Evolutionary conservation across 169 alveolate genomes (phyloP), one percentile per base, ranked within the genome.

Genomic region (Plasmodium fragile): DNA sequence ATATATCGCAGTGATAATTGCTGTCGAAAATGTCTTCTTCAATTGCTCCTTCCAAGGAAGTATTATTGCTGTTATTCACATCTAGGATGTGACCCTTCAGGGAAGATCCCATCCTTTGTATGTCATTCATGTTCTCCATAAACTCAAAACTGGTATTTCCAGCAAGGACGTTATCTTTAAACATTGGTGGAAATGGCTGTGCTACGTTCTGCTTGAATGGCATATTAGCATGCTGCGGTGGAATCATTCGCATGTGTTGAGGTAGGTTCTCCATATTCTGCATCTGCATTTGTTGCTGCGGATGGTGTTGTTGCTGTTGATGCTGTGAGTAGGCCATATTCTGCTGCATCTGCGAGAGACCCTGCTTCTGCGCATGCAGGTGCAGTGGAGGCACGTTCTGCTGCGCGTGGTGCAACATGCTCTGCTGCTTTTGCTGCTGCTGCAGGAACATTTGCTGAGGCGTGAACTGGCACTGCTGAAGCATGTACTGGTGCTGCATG

Each of bases 1-100:
- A 96, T 4, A 96, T 95, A 87, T 95, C 96, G 87, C 97, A 96
- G 84, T 96, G 97, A n/a, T 93, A 96, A 72, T 96, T 59, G 34
- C 94, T 89, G 45, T 89, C 94, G 34, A 89, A 89, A 32, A 89
- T 89, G 45, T 89, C 94, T 13, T 89, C 94, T 59, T 78, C 94
- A 32, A 49, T 34, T 13, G 81, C 53, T 36, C 82, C 89, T 59
- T 89, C 94, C 30, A 55, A 10, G 8, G 94, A 77, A n/a, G 6
- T 36, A 28, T 73, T 85, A 25, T 81, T 81, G 43, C 70, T 81
- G 22, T 3, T 81, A 2, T 5, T 10, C 6, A 69, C 18, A 1
- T 70, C 65, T 7, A 65, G 5, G 39, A 30, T 2, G 16, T 34
- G 72, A 18, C 72, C 28, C 6, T 82, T 82, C 1, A 65, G 6